Percentiles rank a stretch among this genome's conserved stretches.
Conservation (phyloP, 2,329 filamentous ascomycete species). For the Microdochium nivale region DNA sequence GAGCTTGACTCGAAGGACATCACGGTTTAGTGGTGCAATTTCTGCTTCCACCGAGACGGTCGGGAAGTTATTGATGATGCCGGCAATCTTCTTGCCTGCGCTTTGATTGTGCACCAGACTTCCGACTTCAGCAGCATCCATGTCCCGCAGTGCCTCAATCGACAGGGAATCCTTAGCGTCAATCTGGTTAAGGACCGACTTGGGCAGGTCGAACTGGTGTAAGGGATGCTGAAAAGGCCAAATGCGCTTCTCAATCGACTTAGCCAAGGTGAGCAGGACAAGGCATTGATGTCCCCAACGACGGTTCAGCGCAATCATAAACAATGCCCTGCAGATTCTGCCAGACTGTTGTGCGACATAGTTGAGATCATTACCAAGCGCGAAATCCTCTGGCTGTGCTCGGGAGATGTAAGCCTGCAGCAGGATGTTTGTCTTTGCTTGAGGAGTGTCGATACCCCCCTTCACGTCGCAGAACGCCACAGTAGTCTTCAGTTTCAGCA, state of each 20-base stretch:
- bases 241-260: constrained; percentile 92
- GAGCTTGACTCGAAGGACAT: constrained; percentile 86
- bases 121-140: constrained; percentile 88
- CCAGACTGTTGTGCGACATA: constrained; percentile 95
- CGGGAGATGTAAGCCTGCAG: constrained; percentile 91
- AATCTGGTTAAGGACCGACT: constrained; percentile 73
- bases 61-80: constrained; percentile 82
- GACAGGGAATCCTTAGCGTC: constrained; percentile 71
- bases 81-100: constrained; percentile 75
- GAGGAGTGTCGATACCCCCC: constrained; percentile 60
- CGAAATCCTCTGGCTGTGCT: constrained; percentile 85
- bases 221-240: constrained; percentile 95
- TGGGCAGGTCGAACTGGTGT: constrained; percentile 86
- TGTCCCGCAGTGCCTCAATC: constrained; percentile 80
- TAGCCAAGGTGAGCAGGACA: constrained; percentile 83
- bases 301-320: constrained; percentile 94
- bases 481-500: constrained; percentile 64
- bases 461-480: constrained; percentile 71
- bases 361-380: constrained; percentile 80
- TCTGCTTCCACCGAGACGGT: constrained; percentile 86
- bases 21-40: constrained; percentile 89
- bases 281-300: constrained; percentile 94
- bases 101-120: constrained; percentile 82
- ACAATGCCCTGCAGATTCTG: constrained; percentile 86
- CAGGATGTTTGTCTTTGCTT: constrained; percentile 92